These are phyloP conservation scores for Stephanodiscus triporus DNA, from an alignment of 108 stramenopile genomes.

Conservation along the genomic window DNA sequence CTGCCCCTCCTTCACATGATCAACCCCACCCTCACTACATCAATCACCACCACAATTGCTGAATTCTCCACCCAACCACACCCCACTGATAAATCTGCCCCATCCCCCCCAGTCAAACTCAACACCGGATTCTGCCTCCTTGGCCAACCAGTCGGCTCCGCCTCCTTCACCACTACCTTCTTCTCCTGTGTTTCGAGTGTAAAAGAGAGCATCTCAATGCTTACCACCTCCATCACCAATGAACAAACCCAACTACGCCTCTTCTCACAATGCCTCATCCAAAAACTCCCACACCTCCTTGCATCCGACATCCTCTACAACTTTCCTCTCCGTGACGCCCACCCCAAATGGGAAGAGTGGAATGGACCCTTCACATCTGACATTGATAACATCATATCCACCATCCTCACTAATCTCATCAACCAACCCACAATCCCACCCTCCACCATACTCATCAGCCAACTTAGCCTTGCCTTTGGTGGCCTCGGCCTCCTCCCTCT, in stretches of 20 bases:
- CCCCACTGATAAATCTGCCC: too few species aligned
- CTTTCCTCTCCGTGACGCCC: neutral
- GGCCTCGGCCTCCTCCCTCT: neutral
- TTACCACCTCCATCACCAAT: neutral
- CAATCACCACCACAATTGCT: too few species aligned
- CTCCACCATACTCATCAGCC: neutral
- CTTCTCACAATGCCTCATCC: conserved; percentile 18
- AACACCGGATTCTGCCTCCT: too few species aligned
- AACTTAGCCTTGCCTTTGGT: neutral
- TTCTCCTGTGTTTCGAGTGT: too few species aligned
- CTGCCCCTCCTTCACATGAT: too few species aligned
- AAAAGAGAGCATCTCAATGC: too few species aligned
- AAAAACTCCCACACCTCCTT: conserved; percentile 16
- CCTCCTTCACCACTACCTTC: too few species aligned
- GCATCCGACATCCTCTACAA: conserved; percentile 12
- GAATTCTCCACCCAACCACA: too few species aligned
- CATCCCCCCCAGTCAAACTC: too few species aligned
- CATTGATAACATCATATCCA: neutral
- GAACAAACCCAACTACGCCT: conserved; percentile 14
- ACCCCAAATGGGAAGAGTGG: conserved; percentile 17
- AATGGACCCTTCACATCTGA: neutral
- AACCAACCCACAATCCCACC: neutral
- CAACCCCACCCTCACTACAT: too few species aligned
- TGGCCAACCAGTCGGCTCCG: too few species aligned
- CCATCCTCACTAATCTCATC: neutral